Percentiles rank a stretch among this genome's conserved stretches.
Conservation (phyloP, 75 land plant genomes). For the Sequoiadendron giganteum region DNA sequence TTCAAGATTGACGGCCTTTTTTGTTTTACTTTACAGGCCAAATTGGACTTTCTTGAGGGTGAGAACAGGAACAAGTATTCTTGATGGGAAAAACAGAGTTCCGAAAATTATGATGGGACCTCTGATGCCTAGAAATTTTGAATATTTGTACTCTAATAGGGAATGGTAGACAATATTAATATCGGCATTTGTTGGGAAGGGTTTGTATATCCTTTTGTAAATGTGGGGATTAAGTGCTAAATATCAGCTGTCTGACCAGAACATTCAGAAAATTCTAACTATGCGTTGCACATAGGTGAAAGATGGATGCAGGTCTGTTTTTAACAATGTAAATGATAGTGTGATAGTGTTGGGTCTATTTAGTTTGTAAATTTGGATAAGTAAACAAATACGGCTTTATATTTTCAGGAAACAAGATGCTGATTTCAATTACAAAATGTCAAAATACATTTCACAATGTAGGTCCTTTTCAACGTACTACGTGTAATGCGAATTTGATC, state of each 20-base stretch:
- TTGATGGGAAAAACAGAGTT: not conserved
- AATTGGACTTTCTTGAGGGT: not conserved
- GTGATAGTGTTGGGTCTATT: not conserved
- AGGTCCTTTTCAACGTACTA: no score
- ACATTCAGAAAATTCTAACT: not conserved
- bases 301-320: not conserved
- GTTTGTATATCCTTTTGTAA: not conserved
- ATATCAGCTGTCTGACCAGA: not conserved
- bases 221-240: not conserved
- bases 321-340: not conserved
- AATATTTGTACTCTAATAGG: not conserved
- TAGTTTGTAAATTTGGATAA: not conserved
- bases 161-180: not conserved
- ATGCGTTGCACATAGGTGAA: not conserved
- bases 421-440: not conserved
- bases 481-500: not conserved
- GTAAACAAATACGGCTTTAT: not conserved
- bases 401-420: not conserved
- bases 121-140: not conserved
- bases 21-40: not conserved
- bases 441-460: no score
- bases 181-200: not conserved
- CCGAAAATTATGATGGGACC: not conserved
- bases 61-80: not conserved
- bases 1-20: not conserved